These are phyloP conservation scores for Arabis hirsuta DNA, from an alignment of 345 rosid genomes.

Conservation along the genomic window DNA sequence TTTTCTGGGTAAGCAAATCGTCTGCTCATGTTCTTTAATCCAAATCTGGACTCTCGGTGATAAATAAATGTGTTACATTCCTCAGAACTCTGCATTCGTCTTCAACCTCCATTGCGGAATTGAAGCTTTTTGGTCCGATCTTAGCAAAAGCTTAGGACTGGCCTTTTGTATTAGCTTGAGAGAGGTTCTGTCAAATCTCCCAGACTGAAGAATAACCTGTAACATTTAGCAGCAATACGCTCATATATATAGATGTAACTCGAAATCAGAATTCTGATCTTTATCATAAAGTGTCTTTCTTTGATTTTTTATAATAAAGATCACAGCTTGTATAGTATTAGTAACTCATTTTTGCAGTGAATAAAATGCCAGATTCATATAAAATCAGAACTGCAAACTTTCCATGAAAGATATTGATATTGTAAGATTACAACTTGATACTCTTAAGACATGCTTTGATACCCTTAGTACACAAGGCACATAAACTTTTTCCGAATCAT, in stretches of 20 bases:
- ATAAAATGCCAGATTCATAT: conserved; percentile 19
- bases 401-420: conserved; percentile 8
- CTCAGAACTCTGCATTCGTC: conserved; percentile 32
- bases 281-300: conserved; percentile 21
- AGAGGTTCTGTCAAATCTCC: conserved; percentile 30
- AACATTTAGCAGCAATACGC: conserved; percentile 24
- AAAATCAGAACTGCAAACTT: conserved; percentile 12
- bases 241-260: conserved; percentile 18
- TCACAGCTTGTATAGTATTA: conserved; percentile 30
- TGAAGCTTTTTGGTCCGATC: conserved; percentile 65
- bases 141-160: conserved; percentile 19
- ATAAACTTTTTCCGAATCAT: not conserved
- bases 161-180: conserved; percentile 14
- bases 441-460: not conserved
- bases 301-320: conserved; percentile 26
- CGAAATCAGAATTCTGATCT: conserved; percentile 23
- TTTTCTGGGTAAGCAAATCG: conserved; percentile 24
- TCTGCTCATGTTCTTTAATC: not conserved
- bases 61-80: not conserved
- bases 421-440: conserved; percentile 13
- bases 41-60: conserved; percentile 12
- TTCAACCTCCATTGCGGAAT: conserved; percentile 49
- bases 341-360: conserved; percentile 17
- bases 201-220: conserved; percentile 30
- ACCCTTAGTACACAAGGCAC: not conserved